Evolutionary conservation across 208 protist species (phyloP), one percentile per base, ranked within the genome.

Genomic region (Trypanosoma brucei): DNA sequence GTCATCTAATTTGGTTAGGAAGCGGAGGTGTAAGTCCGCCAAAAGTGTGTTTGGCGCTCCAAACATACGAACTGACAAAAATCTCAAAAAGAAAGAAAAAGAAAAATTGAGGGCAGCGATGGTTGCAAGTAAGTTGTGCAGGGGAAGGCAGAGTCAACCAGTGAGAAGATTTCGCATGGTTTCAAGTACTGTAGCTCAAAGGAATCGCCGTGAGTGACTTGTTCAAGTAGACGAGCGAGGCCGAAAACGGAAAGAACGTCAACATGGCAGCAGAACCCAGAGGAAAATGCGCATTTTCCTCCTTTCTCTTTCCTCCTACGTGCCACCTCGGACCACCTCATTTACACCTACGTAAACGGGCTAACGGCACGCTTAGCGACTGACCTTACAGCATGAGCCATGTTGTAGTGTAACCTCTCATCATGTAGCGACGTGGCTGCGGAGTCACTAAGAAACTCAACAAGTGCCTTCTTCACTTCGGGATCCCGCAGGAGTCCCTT

Each of bases 1-100:
- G 36, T 86, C 72, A 65, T 97, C 88, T 31, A 92, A 69, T 34
- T 62, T 49, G 52, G 88, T 67, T 52, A 95, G 76, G 59, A 96
- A 97, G 62, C 77, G 56, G 8, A 81, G 56, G 57, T 96, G 91
- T 48, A 80, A 51, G 46, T 91, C 83, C 1, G 76, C 82, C 34
- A 76, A 65, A 38, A 92, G 65, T 11, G 53, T 33, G n/a, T 48
- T 72, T n/a, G 39, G 60, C 37, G 6, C 8, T 1, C 65, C 62
- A 49, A 30, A 35, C 45, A 59, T 62, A 52, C 9, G 38, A 67
- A 1, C 14, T 58, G 65, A 52, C 70, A 55, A 76, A 65, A 65
- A 6, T 39, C n/a, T 33, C 33, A 55, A 2, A 62, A 39, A 49
- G 37, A 44, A 30, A 11, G 37, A 35, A 56, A 63, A 50, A 49